phyloP scores from a whole-genome alignment of 2,329 filamentous ascomycete genomes.

The Chalaropsis thielavioides region DNA sequence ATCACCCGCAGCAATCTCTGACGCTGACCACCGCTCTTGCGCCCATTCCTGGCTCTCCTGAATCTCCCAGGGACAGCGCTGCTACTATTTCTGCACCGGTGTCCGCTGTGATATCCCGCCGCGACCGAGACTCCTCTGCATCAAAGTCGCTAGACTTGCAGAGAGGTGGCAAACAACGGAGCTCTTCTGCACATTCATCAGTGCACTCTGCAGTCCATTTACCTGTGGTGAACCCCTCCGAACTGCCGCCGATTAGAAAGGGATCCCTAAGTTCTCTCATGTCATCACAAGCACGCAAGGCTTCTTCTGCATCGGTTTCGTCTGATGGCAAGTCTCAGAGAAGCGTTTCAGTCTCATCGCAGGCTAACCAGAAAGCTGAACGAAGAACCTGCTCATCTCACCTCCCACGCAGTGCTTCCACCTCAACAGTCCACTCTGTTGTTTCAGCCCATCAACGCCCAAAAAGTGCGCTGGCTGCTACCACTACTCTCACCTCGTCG shows the following conservation, averaged over 20 bases:
- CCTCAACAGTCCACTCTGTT: conserved; percentile 12
- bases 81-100: not conserved
- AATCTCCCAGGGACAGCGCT: conserved; percentile 2
- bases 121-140: not conserved
- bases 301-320: not conserved
- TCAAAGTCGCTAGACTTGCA: conserved; percentile 9
- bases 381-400: not conserved
- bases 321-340: conserved; percentile 4
- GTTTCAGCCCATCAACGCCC: conserved; percentile 1
- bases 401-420: conserved; percentile 3
- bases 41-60: conserved; percentile 15
- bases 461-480: not conserved
- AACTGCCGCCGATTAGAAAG: not conserved
- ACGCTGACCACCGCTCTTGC: conserved; percentile 5
- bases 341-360: not conserved
- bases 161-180: not conserved
- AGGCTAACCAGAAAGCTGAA: not conserved
- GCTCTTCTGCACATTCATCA: conserved; percentile 1
- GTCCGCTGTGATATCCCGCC: not conserved
- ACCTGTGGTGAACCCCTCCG: not conserved
- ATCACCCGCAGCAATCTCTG: not conserved
- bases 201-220: not conserved
- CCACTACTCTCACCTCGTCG: not conserved
- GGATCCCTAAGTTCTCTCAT: not conserved
- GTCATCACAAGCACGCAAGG: not conserved